Conservation (phyloP, 768 basidiomycete species). For the Rhizopogon rudus region DNA sequence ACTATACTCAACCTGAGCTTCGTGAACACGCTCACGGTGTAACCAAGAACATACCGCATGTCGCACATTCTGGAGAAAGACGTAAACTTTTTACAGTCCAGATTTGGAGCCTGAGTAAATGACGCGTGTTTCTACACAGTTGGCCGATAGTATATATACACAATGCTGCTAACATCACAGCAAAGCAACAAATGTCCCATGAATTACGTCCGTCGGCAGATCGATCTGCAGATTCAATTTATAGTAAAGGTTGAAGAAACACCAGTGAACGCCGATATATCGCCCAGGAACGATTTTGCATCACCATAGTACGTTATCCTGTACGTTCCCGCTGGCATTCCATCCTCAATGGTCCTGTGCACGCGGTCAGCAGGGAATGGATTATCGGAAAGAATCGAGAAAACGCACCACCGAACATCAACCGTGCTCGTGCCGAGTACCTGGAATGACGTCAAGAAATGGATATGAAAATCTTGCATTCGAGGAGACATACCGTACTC, state of each 20-base stretch:
- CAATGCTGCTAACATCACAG: too few species aligned
- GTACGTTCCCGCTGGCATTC: conserved; percentile 66
- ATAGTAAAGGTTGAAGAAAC: conserved; percentile 60
- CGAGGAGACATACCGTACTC: conserved; percentile 37
- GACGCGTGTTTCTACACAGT: too few species aligned
- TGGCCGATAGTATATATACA: too few species aligned
- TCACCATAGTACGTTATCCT: conserved; percentile 71
- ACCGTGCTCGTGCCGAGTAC: conserved; percentile 60
- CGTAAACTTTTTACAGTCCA: too few species aligned
- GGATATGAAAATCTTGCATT: background rate
- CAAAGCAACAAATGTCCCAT: too few species aligned
- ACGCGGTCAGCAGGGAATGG: background rate
- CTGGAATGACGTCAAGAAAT: conserved; percentile 23
- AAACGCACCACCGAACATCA: conserved; percentile 56
- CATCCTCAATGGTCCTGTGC: conserved; percentile 57
- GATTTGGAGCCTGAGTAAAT: too few species aligned
- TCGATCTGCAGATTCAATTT: too few species aligned
- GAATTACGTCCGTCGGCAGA: too few species aligned
- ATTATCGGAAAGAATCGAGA: background rate
- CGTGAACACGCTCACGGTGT: too few species aligned
- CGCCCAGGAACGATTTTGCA: conserved; percentile 63
- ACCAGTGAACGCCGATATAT: conserved; percentile 59
- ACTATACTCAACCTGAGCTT: too few species aligned
- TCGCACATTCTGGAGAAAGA: too few species aligned
- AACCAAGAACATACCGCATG: too few species aligned